These are phyloP conservation scores for Marchantia polymorpha DNA, from an alignment of 225 moss, liverwort and hornwort genomes.

Conservation along the genomic window DNA sequence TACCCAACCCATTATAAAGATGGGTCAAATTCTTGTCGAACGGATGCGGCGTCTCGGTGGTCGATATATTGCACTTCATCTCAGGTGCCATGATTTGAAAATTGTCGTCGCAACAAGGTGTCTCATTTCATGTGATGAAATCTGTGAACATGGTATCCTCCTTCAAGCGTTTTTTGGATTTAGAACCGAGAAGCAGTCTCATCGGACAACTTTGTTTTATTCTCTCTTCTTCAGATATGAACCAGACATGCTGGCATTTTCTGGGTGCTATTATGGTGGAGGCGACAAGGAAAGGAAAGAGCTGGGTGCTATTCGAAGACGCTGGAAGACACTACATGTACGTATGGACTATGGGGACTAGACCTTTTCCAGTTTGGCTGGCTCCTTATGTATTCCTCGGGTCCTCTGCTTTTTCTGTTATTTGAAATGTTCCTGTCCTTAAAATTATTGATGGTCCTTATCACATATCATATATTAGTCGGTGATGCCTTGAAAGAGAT, in stretches of 20 bases:
- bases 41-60: slow-evolving; percentile 75
- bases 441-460: too few relatives aligned
- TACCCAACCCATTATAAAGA: slow-evolving; percentile 60
- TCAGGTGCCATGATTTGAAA: slow-evolving; percentile 49
- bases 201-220: background rate
- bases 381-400: background rate
- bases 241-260: slow-evolving; percentile 98
- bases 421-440: too few relatives aligned
- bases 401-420: background rate
- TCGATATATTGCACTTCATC: slow-evolving; percentile 89
- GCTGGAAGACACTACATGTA: slow-evolving; percentile 89
- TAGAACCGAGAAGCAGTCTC: background rate
- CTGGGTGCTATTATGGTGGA: slow-evolving; percentile 94
- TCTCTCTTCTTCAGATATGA: slow-evolving; percentile 59
- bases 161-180: background rate
- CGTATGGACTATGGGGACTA: background rate
- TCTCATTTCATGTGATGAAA: background rate
- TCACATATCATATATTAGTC: too few relatives aligned
- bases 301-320: slow-evolving; percentile 75
- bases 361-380: background rate
- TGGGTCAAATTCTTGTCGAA: slow-evolving; percentile 78
- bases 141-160: background rate
- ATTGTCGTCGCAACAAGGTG: background rate
- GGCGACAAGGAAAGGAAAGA: slow-evolving; percentile 71
- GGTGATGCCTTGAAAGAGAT: too few relatives aligned